Evolutionary conservation across 192 early-diverging fungal genomes (phyloP).

Genomic region (Entophlyctis luteolus): DNA sequence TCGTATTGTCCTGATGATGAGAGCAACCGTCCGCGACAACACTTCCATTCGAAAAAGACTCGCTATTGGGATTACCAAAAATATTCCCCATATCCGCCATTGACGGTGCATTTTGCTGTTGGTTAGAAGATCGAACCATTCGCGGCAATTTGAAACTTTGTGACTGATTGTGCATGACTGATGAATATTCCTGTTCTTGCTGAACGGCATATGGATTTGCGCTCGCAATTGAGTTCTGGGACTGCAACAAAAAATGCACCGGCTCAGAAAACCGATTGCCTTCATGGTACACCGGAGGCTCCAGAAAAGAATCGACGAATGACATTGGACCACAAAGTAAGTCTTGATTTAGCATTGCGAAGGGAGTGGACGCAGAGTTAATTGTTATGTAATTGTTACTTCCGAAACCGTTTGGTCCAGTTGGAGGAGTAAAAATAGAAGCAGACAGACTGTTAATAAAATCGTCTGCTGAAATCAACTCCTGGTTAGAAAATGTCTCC

Average conservation of each 20-base stretch:
- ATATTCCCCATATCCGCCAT: too few relatives aligned
- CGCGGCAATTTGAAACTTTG: too few relatives aligned
- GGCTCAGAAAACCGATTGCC: background rate
- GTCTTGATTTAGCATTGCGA: background rate
- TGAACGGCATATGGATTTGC: background rate
- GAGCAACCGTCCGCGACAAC: background rate
- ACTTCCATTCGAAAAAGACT: too few relatives aligned
- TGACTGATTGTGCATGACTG: too few relatives aligned
- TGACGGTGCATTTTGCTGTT: too few relatives aligned
- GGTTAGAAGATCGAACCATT: too few relatives aligned
- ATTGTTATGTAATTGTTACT: too few relatives aligned
- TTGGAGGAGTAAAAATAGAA: background rate
- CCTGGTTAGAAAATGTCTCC: conserved; percentile 3
- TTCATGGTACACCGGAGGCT: background rate
- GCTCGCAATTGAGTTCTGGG: background rate
- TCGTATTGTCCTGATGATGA: background rate
- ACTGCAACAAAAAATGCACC: background rate
- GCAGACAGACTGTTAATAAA: conserved; percentile 5
- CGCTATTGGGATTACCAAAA: too few relatives aligned
- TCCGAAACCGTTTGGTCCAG: too few relatives aligned
- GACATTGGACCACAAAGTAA: background rate
- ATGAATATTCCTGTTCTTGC: too few relatives aligned
- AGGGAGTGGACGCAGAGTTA: background rate
- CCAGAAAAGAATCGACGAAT: background rate
- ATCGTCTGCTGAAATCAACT: conserved; percentile 7